Evolutionary conservation across 2,329 filamentous ascomycete genomes (phyloP), one percentile per base, ranked within the genome.

Genomic region (Onygenales sp.): DNA sequence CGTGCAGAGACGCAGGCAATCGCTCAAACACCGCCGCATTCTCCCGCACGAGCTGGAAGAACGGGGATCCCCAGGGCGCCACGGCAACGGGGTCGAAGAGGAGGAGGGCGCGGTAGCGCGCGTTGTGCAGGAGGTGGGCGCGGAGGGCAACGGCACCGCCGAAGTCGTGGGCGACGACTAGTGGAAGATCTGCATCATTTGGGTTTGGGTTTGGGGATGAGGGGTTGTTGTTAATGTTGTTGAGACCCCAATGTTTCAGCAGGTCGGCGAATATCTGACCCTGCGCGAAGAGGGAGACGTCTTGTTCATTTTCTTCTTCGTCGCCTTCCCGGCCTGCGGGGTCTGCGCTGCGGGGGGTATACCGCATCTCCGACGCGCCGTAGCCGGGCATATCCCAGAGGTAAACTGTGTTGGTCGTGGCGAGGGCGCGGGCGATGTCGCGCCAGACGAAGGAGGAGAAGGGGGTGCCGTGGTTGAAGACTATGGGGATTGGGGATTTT

Each of bases 391-490:
- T 68, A 53, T 77, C 74, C 53, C 72, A 76, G 10, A 77, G 61
- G 54, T 76, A 70, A 48, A 76, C 66, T 9, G 63, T 63, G 50
- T 69, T 72, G 13, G 64, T 62, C 2, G 59, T 57, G 4, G 67
- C 60, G 1, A 77, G 59, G 2, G 70, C 59, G 33, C 63, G 55
- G 1, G 70, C 71, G 14, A 70, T 65, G 1, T 63, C 61, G 0
- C 54, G 46, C 70, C 72, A 77, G 7, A 75, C 64, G 0, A 54
- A 58, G 1, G 71, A 74, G 2, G 73, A 74, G 73, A 74, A 77
- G 0, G 74, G 74, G 0, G 74, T 77, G 51, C 74, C 74, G 53
- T 77, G 74, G 7, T 77, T 60, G 39, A 77, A 75, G 10, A 77
- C 58, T 0, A 74, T 52, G 21, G 21, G 21, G 21, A 27, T 27